Evolutionary conservation across 2,329 filamentous ascomycete species (phyloP).

Genomic region (Neofusicoccum cordaticola): DNA sequence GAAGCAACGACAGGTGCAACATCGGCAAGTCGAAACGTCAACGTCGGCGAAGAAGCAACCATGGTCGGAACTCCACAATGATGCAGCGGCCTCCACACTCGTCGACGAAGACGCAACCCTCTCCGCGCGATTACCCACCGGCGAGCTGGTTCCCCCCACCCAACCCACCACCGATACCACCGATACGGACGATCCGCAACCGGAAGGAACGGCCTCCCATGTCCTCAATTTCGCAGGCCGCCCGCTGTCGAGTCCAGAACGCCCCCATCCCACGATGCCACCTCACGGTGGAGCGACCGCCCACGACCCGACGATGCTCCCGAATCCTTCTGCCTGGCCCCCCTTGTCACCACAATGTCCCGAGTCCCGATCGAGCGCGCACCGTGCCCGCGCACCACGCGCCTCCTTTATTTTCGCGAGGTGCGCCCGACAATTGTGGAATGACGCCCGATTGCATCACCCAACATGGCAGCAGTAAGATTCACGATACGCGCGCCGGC

Average conservation of each 20-base stretch:
- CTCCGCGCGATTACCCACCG: conserved; percentile 3
- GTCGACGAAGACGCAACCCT: neutral
- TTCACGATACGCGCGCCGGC: neutral
- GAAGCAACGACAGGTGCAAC: neutral
- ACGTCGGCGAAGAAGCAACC: neutral
- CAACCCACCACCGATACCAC: too few relatives aligned
- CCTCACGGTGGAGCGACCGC: too few relatives aligned
- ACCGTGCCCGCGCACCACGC: neutral
- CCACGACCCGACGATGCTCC: neutral
- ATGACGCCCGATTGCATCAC: conserved; percentile 1
- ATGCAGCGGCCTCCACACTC: neutral
- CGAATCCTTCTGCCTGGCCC: neutral
- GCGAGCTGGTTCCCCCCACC: neutral
- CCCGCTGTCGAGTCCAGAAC: neutral
- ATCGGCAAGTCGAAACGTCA: neutral
- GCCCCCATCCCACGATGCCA: neutral
- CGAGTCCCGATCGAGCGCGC: neutral
- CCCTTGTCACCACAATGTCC: neutral
- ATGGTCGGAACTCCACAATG: neutral
- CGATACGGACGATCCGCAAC: neutral
- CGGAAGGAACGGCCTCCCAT: neutral
- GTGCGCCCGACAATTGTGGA: neutral
- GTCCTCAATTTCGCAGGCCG: neutral
- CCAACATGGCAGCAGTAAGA: neutral
- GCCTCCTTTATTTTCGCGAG: neutral